Conservation (phyloP, 352 stramenopile genomes). For the Thalassiosira tumida region DNA sequence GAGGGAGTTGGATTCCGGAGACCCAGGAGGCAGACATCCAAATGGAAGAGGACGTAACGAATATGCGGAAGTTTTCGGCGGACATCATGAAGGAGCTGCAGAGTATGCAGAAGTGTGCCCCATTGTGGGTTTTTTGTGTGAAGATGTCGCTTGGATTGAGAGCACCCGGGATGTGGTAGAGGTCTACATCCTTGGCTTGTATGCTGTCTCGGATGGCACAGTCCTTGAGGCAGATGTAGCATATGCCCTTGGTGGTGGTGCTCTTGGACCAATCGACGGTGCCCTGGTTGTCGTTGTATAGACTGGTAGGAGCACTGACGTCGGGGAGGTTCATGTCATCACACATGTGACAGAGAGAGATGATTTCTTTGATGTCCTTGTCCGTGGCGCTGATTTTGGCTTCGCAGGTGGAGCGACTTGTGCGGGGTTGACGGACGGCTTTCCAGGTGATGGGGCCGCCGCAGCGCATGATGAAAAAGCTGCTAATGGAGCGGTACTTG, state of each 20-base stretch:
- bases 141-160: constrained; percentile 34
- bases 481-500: constrained; percentile 41
- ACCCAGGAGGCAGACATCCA: too few relatives aligned
- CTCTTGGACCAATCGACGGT: constrained; percentile 37
- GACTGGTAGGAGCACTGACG: neutral
- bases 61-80: too few relatives aligned
- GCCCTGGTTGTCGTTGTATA: constrained; percentile 42
- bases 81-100: constrained; percentile 35
- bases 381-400: constrained; percentile 44
- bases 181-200: neutral
- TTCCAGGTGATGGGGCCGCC: constrained; percentile 31
- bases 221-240: neutral
- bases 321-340: neutral
- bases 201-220: constrained; percentile 20
- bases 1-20: too few relatives aligned
- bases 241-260: constrained; percentile 4
- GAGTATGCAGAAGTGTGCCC: constrained; percentile 12
- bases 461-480: constrained; percentile 10
- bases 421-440: neutral
- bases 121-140: constrained; percentile 37
- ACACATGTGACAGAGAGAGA: neutral
- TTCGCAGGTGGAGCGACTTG: constrained; percentile 23
- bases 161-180: constrained; percentile 21
- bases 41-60: too few relatives aligned
- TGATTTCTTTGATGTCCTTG: neutral